These are phyloP conservation scores for Verbena officinalis DNA, from an alignment of 257 asterid species.

Conservation along the genomic window DNA sequence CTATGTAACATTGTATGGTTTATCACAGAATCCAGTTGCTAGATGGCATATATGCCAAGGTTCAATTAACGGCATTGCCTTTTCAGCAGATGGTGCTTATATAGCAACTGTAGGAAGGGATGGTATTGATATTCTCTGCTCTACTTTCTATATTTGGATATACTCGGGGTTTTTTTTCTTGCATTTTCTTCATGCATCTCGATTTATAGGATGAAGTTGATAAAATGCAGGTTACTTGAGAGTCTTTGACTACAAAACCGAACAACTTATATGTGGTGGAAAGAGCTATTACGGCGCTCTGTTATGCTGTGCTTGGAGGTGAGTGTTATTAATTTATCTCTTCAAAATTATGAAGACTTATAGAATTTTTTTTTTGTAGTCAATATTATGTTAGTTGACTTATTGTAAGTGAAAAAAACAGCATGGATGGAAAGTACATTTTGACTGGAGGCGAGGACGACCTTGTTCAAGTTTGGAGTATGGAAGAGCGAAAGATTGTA, in stretches of 20 bases:
- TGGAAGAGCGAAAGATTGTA: slow-evolving; percentile 94
- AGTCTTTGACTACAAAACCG: slow-evolving; percentile 88
- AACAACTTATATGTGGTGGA: slow-evolving; percentile 91
- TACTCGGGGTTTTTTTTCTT: slow-evolving; percentile 4
- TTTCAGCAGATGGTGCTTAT: slow-evolving; percentile 79
- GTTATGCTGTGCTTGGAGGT: slow-evolving; percentile 99
- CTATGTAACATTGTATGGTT: slow-evolving; percentile 24
- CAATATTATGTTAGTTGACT: slow-evolving; percentile 39
- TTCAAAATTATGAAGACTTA: neutral
- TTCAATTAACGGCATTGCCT: slow-evolving; percentile 76
- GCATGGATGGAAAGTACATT: slow-evolving; percentile 95
- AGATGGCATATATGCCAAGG: slow-evolving; percentile 99
- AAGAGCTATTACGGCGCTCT: slow-evolving; percentile 98
- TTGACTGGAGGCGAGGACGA: slow-evolving; percentile 99
- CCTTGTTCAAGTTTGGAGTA: slow-evolving; percentile 99
- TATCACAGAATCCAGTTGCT: slow-evolving; percentile 91
- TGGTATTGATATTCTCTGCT: slow-evolving; percentile 51
- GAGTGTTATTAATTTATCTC: slow-evolving; percentile 22
- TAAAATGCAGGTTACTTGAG: slow-evolving; percentile 78
- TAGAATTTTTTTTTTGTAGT: slow-evolving; percentile 17
- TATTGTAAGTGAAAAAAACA: slow-evolving; percentile 55
- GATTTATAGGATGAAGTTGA: slow-evolving; percentile 27
- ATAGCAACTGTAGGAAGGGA: slow-evolving; percentile 92
- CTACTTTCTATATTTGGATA: slow-evolving; percentile 29
- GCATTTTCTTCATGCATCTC: slow-evolving; percentile 1